Percentiles rank a stretch among this genome's conserved stretches.
Conservation (phyloP, 2,329 filamentous ascomycete genomes). For the Thelonectria rubi region DNA sequence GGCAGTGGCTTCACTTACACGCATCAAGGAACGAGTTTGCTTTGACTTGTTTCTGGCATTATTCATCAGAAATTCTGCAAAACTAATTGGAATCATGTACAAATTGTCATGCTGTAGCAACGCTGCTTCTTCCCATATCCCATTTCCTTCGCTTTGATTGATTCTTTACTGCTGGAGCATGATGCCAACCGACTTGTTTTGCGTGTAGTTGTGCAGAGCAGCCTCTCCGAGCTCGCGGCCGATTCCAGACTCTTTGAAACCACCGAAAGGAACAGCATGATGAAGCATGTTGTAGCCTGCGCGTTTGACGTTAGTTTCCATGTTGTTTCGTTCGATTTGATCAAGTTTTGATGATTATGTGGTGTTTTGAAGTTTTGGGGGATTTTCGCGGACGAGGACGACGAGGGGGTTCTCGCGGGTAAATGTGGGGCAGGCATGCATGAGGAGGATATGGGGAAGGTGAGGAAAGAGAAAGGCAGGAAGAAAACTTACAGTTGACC, state of each 20-base stretch:
- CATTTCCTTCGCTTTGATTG: constrained; percentile 20
- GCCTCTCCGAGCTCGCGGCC: not conserved
- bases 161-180: constrained; percentile 35
- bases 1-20: not conserved
- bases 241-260: not conserved
- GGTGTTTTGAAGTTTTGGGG: constrained; percentile 26
- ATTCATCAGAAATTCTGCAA: constrained; percentile 29
- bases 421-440: not conserved
- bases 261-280: not conserved
- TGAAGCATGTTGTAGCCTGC: not conserved
- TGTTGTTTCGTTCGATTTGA: not conserved
- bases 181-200: constrained; percentile 73
- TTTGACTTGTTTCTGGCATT: constrained; percentile 33
- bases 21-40: not conserved
- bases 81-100: constrained; percentile 38
- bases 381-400: not conserved
- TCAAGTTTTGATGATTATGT: constrained; percentile 45
- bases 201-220: constrained; percentile 64
- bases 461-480: too few relatives aligned
- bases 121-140: constrained; percentile 30
- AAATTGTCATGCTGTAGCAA: constrained; percentile 36
- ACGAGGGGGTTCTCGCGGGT: not conserved
- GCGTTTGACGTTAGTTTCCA: not conserved
- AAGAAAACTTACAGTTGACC: constrained; percentile 55
- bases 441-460: not conserved